phyloP scores from a whole-genome alignment of 2,329 filamentous ascomycete genomes.

The Geoglossum cookeanum region DNA sequence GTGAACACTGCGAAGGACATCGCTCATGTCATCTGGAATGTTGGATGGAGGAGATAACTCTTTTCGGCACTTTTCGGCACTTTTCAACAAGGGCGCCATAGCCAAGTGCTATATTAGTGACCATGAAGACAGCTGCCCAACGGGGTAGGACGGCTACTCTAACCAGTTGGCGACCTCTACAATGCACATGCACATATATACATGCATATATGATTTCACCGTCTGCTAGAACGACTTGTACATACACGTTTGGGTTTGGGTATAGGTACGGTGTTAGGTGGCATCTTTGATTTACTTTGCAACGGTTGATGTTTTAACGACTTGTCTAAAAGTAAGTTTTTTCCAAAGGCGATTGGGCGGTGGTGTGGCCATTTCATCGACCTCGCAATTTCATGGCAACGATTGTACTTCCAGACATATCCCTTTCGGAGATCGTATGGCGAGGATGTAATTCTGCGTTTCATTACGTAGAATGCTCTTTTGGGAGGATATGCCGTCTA shows the following conservation, averaged over 20 bases:
- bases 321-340: neutral
- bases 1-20: slow-evolving; percentile 46
- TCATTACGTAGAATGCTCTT: neutral
- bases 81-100: neutral
- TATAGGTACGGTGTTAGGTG: neutral
- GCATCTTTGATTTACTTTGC: slow-evolving; percentile 1
- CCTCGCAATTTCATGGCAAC: neutral
- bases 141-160: neutral
- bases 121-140: neutral
- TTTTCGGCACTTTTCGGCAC: neutral
- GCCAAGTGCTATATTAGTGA: neutral
- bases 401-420: neutral
- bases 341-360: neutral
- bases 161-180: neutral
- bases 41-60: slow-evolving; percentile 37
- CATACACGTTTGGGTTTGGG: neutral
- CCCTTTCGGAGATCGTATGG: neutral
- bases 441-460: neutral
- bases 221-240: neutral
- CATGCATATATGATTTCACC: neutral
- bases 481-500: neutral
- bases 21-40: slow-evolving; percentile 47
- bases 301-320: neutral
- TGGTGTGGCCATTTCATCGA: neutral
- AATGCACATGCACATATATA: neutral